Conservation (phyloP, 2,329 filamentous ascomycete species). For the Dendrostoma leiphaemia region DNA sequence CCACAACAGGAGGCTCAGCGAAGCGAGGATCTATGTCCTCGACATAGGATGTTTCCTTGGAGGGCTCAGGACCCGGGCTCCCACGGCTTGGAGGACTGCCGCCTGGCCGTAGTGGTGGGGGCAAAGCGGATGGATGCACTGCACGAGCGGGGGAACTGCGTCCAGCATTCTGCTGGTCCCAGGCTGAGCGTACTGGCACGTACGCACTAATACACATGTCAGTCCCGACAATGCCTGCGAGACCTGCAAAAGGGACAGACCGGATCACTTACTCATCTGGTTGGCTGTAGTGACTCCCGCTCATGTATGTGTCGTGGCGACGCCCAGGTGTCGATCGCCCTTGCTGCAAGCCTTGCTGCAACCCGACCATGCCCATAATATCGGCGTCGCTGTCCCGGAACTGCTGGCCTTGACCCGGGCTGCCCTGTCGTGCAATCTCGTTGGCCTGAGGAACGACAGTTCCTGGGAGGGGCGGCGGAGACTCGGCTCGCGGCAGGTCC, state of each 20-base stretch:
- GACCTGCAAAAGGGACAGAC: neutral
- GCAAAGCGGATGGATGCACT: constrained; percentile 39
- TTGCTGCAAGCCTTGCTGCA: constrained; percentile 56
- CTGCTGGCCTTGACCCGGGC: constrained; percentile 40
- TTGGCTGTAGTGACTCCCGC: constrained; percentile 66
- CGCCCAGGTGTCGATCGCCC: constrained; percentile 34
- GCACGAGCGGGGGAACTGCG: constrained; percentile 46
- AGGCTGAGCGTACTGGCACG: constrained; percentile 53
- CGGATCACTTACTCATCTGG: constrained; percentile 63
- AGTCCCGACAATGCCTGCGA: neutral
- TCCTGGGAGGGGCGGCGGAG: constrained; percentile 59
- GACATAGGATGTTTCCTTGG: constrained; percentile 20
- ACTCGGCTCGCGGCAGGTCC: constrained; percentile 59
- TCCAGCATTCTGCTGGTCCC: constrained; percentile 48
- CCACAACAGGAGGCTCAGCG: constrained; percentile 44
- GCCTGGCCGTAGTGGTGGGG: constrained; percentile 17
- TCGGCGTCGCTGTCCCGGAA: constrained; percentile 67
- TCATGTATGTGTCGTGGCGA: constrained; percentile 52
- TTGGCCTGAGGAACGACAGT: constrained; percentile 52
- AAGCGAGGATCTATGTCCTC: constrained; percentile 94
- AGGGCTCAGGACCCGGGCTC: constrained; percentile 32
- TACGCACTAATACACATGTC: constrained; percentile 39
- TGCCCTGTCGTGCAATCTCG: constrained; percentile 69
- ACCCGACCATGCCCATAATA: constrained; percentile 67
- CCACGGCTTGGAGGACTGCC: constrained; percentile 36